Conservation (phyloP, 2,329 filamentous ascomycete species). For the Diplodia scrobiculata region DNA sequence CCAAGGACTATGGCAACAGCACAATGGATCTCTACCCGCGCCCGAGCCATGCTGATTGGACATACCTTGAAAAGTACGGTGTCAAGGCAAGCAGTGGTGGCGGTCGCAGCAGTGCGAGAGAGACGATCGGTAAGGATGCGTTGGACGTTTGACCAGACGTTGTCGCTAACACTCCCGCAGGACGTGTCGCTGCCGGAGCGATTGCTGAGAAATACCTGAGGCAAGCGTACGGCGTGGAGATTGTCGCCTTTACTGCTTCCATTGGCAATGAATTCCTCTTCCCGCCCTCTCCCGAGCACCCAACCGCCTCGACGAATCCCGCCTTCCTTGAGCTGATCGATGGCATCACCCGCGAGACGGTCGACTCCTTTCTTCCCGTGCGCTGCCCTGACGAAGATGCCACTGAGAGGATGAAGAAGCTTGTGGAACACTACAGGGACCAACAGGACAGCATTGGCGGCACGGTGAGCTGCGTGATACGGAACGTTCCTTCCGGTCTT, state of each 20-base stretch:
- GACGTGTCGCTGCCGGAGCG: constrained; percentile 83
- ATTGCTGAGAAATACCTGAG: constrained; percentile 91
- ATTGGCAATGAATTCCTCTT: constrained; percentile 80
- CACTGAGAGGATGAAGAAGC: constrained; percentile 71
- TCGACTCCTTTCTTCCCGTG: constrained; percentile 83
- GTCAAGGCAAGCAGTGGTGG: constrained; percentile 89
- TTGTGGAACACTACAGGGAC: constrained; percentile 77
- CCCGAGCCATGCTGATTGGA: constrained; percentile 93
- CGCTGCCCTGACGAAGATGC: constrained; percentile 74
- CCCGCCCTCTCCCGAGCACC: constrained; percentile 67
- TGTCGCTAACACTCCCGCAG: constrained; percentile 42
- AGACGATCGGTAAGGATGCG: constrained; percentile 73
- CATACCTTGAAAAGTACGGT: constrained; percentile 96
- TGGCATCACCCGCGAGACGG: constrained; percentile 70
- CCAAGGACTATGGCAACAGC: constrained; percentile 83
- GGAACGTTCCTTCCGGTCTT: constrained; percentile 79
- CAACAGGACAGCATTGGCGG: constrained; percentile 87
- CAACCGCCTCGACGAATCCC: constrained; percentile 72
- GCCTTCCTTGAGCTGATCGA: constrained; percentile 74
- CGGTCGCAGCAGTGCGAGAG: constrained; percentile 85
- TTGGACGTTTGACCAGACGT: background rate
- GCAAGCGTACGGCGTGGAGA: constrained; percentile 80
- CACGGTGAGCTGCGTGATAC: constrained; percentile 90
- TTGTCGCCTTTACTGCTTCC: constrained; percentile 84
- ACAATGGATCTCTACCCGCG: constrained; percentile 92